phyloP scores from a whole-genome alignment of 2,329 filamentous ascomycete species.

The Lachnellula willkommii region DNA sequence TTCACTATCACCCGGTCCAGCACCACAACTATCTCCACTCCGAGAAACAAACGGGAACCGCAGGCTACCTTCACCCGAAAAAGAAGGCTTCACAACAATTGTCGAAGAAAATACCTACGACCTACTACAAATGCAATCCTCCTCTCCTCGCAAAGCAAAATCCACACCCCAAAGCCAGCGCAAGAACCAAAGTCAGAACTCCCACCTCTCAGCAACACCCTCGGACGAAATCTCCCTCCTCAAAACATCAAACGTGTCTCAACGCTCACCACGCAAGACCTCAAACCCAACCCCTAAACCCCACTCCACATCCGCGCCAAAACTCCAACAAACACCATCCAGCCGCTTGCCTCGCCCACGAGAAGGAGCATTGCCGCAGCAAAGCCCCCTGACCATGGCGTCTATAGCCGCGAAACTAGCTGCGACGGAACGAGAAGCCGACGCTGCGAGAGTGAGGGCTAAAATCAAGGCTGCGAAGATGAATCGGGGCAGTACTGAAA shows the following conservation, averaged over 20 bases:
- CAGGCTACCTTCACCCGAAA: conserved; percentile 27
- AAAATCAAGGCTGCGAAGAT: conserved; percentile 53
- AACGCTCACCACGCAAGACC: conserved; percentile 10
- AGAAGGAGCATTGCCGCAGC: conserved; percentile 34
- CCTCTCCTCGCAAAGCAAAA: conserved; percentile 30
- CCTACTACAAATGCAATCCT: conserved; percentile 33
- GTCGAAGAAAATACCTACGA: conserved; percentile 45
- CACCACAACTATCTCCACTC: conserved; percentile 42
- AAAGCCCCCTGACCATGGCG: conserved; percentile 56
- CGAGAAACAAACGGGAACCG: conserved; percentile 29
- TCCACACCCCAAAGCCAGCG: conserved; percentile 17
- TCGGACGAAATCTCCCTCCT: conserved; percentile 22
- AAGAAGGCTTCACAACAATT: conserved; percentile 42
- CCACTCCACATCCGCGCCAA: conserved; percentile 13
- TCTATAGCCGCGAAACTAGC: conserved; percentile 59
- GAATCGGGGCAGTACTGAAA: conserved; percentile 24
- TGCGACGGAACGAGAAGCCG: conserved; percentile 58
- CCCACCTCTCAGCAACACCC: conserved; percentile 6
- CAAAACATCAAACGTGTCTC: conserved; percentile 15
- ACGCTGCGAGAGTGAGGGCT: conserved; percentile 57
- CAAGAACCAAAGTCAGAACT: conserved; percentile 6
- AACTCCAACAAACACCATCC: conserved; percentile 19
- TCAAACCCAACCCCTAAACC: conserved; percentile 8
- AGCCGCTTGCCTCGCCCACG: conserved; percentile 27
- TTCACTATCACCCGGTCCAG: conserved; percentile 22